phyloP scores from a whole-genome alignment of 1,284 basidiomycete species.

The Golubevia pallescens region DNA sequence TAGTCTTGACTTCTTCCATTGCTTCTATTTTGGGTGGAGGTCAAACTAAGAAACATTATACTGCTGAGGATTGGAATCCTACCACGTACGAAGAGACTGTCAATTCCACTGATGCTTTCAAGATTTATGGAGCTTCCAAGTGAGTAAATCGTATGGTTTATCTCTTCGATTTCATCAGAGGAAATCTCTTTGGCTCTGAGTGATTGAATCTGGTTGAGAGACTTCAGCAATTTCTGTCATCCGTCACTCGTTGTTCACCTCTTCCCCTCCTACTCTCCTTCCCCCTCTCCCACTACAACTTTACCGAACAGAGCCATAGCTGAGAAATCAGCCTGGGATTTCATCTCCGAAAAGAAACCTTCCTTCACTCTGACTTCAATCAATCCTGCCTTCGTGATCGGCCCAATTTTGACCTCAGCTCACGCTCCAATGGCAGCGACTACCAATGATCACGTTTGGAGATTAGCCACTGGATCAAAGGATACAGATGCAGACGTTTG shows the following conservation, averaged over 20 bases:
- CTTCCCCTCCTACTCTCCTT: background rate
- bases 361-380: background rate
- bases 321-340: conserved; percentile 6
- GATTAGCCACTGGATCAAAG: background rate
- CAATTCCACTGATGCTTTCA: background rate
- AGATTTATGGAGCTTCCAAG: conserved; percentile 7
- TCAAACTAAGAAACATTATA: background rate
- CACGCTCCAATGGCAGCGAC: background rate
- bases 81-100: background rate
- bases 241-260: too few species aligned
- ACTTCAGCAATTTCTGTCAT: too few species aligned
- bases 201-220: too few species aligned
- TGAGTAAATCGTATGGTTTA: background rate
- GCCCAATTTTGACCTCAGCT: background rate
- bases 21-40: background rate
- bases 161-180: too few species aligned
- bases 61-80: background rate
- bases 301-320: conserved; percentile 3
- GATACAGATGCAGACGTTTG: background rate
- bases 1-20: background rate
- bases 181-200: too few species aligned
- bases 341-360: background rate
- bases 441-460: conserved; percentile 1
- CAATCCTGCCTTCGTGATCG: background rate
- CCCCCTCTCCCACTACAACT: too few species aligned